phyloP scores from a whole-genome alignment of 1,284 basidiomycete genomes.

The Erythrobasidium hasegawianum region DNA sequence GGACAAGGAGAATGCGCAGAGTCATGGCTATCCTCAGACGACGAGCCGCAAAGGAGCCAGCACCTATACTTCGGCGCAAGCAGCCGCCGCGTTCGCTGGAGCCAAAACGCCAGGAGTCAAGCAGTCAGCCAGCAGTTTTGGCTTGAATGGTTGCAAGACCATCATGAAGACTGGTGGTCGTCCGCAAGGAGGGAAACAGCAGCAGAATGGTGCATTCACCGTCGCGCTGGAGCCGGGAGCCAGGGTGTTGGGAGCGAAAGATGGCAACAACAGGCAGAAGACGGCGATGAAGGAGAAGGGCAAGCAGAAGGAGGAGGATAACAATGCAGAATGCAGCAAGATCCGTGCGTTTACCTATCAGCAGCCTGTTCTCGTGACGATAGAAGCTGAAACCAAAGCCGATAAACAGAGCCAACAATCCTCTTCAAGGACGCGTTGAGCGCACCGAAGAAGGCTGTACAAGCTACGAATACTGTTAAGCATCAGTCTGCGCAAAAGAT shows the following conservation, averaged over 20 bases:
- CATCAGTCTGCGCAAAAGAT: not conserved
- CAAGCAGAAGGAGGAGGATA: slow-evolving; percentile 3
- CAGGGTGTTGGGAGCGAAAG: slow-evolving; percentile 22
- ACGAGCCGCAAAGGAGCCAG: not conserved
- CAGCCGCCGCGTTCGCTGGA: not conserved
- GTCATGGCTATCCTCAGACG: not conserved
- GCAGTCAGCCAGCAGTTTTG: not conserved
- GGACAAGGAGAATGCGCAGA: slow-evolving; percentile 28
- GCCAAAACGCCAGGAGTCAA: slow-evolving; percentile 14
- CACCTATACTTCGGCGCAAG: not conserved
- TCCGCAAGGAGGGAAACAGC: too few relatives aligned
- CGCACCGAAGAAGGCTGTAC: not conserved
- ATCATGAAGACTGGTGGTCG: not conserved
- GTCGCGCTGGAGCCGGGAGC: slow-evolving; percentile 25
- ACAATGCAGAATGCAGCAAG: slow-evolving; percentile 8
- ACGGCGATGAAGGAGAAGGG: slow-evolving; percentile 12
- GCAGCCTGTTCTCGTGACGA: not conserved
- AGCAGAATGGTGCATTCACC: slow-evolving; percentile 13
- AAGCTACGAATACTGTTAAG: not conserved
- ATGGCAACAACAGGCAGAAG: slow-evolving; percentile 25
- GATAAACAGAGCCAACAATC: not conserved
- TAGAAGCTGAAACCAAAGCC: not conserved
- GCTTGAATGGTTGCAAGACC: not conserved
- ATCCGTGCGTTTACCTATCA: slow-evolving; percentile 3
- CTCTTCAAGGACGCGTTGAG: not conserved